Evolutionary conservation across 2,329 filamentous ascomycete genomes (phyloP), one percentile per base, ranked within the genome.

Genomic region (Coniochaeta sp.): DNA sequence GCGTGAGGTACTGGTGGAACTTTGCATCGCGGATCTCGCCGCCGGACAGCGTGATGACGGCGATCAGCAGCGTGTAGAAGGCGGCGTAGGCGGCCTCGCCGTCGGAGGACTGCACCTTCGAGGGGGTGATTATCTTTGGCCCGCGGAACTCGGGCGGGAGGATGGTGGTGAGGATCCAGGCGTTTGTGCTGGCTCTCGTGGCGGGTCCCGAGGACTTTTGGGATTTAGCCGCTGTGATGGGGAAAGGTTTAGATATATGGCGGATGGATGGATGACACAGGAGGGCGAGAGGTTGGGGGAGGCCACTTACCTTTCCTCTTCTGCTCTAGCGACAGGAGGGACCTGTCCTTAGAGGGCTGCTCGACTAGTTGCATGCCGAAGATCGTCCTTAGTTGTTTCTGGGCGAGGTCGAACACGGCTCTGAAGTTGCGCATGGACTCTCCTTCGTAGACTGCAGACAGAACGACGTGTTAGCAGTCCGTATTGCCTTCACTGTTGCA

Each of bases 311-410:
- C 89, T 79, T 89, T 87, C 67, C 91, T 85, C 70, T 84, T 84
- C 64, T 96, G 90, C 61, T 86, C 86, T 36, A 70, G 59, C 4
- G 67, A 71, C 65, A 96, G 75, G 0, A 91, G 91, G 56, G 90
- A 82, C 73, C 92, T 96, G 69, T 97, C 93, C 68, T 83, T 84
- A 1, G 83, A 79, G 0, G 95, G 92, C 57, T 98, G 79, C 74
- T 97, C 93, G 4, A 85, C 81, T 80, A 99, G 83, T 71, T 93
- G 83, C 92, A 98, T 96, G n/a, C 95, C 95, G 74, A 96, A 98
- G 1, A 87, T 81, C 1, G 77, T 76, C 55, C 81, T 79, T 40
- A 99, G 77, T 65, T 89, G 83, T 36, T 78, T 74, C 72, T 99
- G 93, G 47, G 93, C 91, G 44, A 83, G 78, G 0, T 84, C 83